Evolutionary conservation across 305 asterid genomes (phyloP).

Genomic region (Solanum aculeatissimum): DNA sequence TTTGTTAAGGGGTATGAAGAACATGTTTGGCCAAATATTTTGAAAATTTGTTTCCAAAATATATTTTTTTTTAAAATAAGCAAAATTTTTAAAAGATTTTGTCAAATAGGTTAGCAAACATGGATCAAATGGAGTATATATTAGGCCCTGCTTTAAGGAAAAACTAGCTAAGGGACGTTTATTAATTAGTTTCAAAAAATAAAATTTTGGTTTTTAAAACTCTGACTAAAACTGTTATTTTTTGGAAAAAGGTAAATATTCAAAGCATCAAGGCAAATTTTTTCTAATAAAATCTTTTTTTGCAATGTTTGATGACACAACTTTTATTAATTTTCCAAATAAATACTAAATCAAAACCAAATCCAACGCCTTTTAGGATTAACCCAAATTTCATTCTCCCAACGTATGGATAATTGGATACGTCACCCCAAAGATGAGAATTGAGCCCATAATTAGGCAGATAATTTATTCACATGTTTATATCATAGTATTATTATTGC

Average conservation of each 20-base stretch:
- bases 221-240: too few species aligned
- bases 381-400: not conserved
- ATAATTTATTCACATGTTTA: too few species aligned
- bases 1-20: not conserved
- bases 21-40: not conserved
- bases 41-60: not conserved
- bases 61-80: too few species aligned
- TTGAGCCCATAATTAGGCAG: not conserved
- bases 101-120: not conserved
- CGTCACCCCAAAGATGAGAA: not conserved
- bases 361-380: not conserved
- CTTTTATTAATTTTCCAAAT: not conserved
- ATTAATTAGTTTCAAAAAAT: too few species aligned
- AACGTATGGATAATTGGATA: not conserved
- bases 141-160: not conserved
- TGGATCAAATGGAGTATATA: not conserved
- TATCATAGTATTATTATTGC: not conserved
- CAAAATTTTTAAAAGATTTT: too few species aligned
- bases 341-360: not conserved
- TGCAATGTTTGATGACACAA: not conserved
- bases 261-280: not conserved
- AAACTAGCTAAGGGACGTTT: not conserved
- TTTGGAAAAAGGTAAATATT: not conserved
- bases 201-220: not conserved
- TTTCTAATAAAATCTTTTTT: not conserved